Evolutionary conservation across 495 filamentous ascomycete species (phyloP), one percentile per base, ranked within the genome.

Genomic region (Apiosordaria backusii): DNA sequence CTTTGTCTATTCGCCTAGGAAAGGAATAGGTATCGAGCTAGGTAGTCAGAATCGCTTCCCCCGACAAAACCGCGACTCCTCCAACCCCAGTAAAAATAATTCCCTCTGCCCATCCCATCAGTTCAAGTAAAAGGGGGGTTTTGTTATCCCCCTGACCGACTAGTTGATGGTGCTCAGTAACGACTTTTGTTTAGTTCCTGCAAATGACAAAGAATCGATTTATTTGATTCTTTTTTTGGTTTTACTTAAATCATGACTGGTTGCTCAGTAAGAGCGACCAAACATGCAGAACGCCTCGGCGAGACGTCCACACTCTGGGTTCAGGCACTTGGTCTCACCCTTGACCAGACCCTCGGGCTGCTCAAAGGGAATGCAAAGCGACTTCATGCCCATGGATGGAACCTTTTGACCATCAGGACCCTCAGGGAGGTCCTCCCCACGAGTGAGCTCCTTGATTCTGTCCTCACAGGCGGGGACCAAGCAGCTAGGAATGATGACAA

Each of bases 311-410:
- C 95, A 99, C 68, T 96, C 85, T 26, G 96, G 92, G 82, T 91
- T 96, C 67, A 88, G 80, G 76, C 95, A 99, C 79, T 93, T 93
- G 60, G 92, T 97, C 76, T 90, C 87, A 27, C 92, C 93, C 67
- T 86, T 80, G 65, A 87, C 80, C 65, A 97, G 78, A 45, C 88
- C 91, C 70, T 89, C 87, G 45, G 94, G 92, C 79, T 98, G 95
- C 68, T 98, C 91, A 74, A 97, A 97, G 22, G 96, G 95, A 83
- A 99, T 97, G 77, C 95, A 99, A 72, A 99, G 83, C 67, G 87
- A 90, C 87, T 99, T 99, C 72, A 95, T 96, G 67, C 95, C 95
- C 96, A 98, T 98, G 68, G 87, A 89, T 57, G 96, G 95, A 21
- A 90, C 90, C 72, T 87, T 88, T 70, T 90, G 83, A 72, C 93